Conservation (phyloP, 2,329 filamentous ascomycete genomes). For the Fusarium udum region DNA sequence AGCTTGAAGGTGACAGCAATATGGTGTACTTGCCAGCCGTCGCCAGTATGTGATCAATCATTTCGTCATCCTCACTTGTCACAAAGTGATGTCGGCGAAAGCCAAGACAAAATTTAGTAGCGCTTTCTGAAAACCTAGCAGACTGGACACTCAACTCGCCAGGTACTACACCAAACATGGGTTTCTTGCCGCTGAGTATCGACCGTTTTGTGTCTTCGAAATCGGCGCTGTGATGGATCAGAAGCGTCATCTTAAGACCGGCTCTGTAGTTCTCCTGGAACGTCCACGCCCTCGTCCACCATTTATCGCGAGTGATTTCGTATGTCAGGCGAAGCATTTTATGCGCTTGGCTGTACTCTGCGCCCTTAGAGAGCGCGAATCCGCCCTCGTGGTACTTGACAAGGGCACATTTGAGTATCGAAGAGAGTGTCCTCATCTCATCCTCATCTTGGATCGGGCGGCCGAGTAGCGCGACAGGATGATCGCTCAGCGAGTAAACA, state of each 20-base stretch:
- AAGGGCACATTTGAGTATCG: conserved; percentile 35
- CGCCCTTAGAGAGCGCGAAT: conserved; percentile 1
- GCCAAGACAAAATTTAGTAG: conserved; percentile 41
- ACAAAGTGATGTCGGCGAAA: conserved; percentile 5
- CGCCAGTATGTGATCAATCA: conserved; percentile 18
- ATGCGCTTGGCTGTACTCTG: conserved; percentile 1
- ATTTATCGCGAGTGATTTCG: conserved; percentile 41
- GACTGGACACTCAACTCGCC: conserved; percentile 43
- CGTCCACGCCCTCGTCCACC: conserved; percentile 48
- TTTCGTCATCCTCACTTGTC: not conserved
- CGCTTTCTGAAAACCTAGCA: conserved; percentile 31
- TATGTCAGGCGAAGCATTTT: conserved; percentile 36
- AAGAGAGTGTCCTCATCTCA: conserved; percentile 14
- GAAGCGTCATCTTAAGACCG: conserved; percentile 41
- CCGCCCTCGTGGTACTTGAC: conserved; percentile 14
- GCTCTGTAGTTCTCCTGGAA: conserved; percentile 49
- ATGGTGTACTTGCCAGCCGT: conserved; percentile 43
- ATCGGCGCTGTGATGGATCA: conserved; percentile 38
- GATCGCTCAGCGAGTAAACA: conserved; percentile 44
- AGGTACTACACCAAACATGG: conserved; percentile 13
- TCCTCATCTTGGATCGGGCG: conserved; percentile 15
- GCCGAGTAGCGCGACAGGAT: conserved; percentile 45
- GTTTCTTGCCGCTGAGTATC: not conserved
- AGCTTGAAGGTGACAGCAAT: conserved; percentile 28
- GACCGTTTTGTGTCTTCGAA: conserved; percentile 36